phyloP scores from a whole-genome alignment of 257 asterid species.

The Solanum appendiculatum region DNA sequence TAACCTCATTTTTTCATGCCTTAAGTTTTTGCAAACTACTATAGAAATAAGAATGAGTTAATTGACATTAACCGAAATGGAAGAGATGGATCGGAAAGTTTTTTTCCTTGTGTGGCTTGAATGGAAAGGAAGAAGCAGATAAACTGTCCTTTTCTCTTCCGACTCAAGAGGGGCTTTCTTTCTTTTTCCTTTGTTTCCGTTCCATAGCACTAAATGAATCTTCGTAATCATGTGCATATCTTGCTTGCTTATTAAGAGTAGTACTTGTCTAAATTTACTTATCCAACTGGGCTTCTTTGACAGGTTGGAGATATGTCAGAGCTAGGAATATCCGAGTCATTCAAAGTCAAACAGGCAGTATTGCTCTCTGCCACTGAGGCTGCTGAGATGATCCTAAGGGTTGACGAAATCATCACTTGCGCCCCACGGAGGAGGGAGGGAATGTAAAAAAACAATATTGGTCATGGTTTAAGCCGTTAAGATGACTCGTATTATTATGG shows the following conservation, averaged over 20 bases:
- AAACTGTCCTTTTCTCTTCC: not conserved
- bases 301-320: slow-evolving; percentile 88
- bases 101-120: not conserved
- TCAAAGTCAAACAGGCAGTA: slow-evolving; percentile 90
- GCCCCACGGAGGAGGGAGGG: slow-evolving; percentile 89
- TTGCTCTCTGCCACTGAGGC: slow-evolving; percentile 94
- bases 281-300: not conserved
- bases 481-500: not conserved
- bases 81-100: not conserved
- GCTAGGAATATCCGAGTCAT: slow-evolving; percentile 74
- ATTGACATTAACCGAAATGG: not conserved
- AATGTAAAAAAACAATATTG: slow-evolving; percentile 28
- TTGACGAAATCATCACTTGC: slow-evolving; percentile 84
- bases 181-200: not conserved
- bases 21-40: not conserved
- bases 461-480: not conserved
- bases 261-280: not conserved
- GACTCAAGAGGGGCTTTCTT: not conserved
- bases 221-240: not conserved
- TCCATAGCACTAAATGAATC: not conserved
- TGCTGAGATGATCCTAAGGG: slow-evolving; percentile 89
- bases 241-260: not conserved
- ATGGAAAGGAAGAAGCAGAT: not conserved
- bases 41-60: not conserved
- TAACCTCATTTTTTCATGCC: not conserved